Evolutionary conservation across 257 asterid species (phyloP).

Genomic region (Lavandula angustifolia): DNA sequence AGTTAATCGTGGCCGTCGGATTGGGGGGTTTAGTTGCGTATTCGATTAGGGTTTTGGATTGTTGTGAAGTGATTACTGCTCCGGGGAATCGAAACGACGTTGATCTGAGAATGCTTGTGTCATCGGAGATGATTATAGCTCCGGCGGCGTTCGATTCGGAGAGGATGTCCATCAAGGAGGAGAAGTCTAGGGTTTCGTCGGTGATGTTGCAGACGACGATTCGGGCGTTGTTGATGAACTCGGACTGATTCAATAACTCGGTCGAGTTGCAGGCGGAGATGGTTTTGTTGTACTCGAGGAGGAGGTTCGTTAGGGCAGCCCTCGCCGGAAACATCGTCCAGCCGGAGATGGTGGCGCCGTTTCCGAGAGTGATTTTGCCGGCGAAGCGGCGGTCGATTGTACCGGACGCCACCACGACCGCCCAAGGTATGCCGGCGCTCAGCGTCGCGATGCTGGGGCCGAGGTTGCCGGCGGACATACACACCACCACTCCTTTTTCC

Average conservation of each 20-base stretch:
- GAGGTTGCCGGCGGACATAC: constrained; percentile 38
- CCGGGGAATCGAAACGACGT: constrained; percentile 36
- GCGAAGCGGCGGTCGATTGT: constrained; percentile 36
- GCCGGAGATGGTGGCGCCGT: constrained; percentile 33
- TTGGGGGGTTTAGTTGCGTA: constrained; percentile 18
- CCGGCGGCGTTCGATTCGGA: constrained; percentile 22
- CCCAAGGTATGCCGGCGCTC: constrained; percentile 38
- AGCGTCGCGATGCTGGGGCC: constrained; percentile 25
- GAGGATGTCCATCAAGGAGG: not conserved
- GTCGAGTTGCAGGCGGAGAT: constrained; percentile 35
- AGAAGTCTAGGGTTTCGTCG: not conserved
- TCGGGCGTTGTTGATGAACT: not conserved
- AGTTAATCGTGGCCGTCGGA: constrained; percentile 37
- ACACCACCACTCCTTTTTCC: constrained; percentile 37
- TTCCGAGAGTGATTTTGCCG: constrained; percentile 38
- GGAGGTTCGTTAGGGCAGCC: not conserved
- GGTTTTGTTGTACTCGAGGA: constrained; percentile 23
- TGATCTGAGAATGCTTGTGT: not conserved
- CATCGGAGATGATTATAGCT: constrained; percentile 35
- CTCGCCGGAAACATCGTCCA: constrained; percentile 35
- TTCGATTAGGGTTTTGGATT: constrained; percentile 24
- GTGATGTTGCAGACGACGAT: constrained; percentile 33
- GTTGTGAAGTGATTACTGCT: constrained; percentile 27
- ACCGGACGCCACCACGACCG: constrained; percentile 37
- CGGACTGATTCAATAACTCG: constrained; percentile 19